phyloP scores from a whole-genome alignment of 345 rosid species.

The Bretschneidera sinensis region DNA sequence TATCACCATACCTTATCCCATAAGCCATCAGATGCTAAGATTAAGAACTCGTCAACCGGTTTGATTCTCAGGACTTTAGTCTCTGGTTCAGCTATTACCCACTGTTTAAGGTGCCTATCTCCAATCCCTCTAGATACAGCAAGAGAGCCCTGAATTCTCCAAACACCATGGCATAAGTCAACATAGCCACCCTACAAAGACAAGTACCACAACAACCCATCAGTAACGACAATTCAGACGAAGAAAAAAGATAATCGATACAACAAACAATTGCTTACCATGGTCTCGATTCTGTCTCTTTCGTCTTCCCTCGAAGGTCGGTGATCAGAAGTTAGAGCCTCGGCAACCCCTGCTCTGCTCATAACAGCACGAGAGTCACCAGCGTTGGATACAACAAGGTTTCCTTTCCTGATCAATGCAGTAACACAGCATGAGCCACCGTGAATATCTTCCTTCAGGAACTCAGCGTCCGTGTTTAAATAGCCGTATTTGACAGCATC shows the following conservation, averaged over 20 bases:
- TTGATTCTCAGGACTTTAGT: slow-evolving; percentile 41
- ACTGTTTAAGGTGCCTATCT: slow-evolving; percentile 58
- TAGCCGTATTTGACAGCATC: slow-evolving; percentile 72
- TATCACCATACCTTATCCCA: slow-evolving; percentile 76
- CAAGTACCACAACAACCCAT: neutral
- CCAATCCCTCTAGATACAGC: slow-evolving; percentile 88
- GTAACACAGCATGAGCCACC: slow-evolving; percentile 94
- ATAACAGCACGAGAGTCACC: slow-evolving; percentile 96
- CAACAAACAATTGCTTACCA: slow-evolving; percentile 34
- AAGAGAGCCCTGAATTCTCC: slow-evolving; percentile 82
- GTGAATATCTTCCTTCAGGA: slow-evolving; percentile 43
- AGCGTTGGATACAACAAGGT: slow-evolving; percentile 72
- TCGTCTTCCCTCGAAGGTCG: slow-evolving; percentile 82
- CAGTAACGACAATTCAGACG: neutral
- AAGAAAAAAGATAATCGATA: neutral
- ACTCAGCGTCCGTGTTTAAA: slow-evolving; percentile 64
- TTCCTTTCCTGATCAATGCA: slow-evolving; percentile 60
- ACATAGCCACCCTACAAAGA: slow-evolving; percentile 77
- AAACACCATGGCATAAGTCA: slow-evolving; percentile 57
- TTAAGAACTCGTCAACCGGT: slow-evolving; percentile 65
- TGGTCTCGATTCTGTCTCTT: slow-evolving; percentile 51
- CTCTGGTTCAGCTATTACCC: slow-evolving; percentile 85
- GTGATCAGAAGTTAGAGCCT: slow-evolving; percentile 85
- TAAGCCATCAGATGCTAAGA: slow-evolving; percentile 83
- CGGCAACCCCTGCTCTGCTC: slow-evolving; percentile 64